A percentile compares a stretch with the other conserved stretches of the same genome.
Conservation (phyloP, 768 basidiomycete genomes). For the Basidioascus undulatus region DNA sequence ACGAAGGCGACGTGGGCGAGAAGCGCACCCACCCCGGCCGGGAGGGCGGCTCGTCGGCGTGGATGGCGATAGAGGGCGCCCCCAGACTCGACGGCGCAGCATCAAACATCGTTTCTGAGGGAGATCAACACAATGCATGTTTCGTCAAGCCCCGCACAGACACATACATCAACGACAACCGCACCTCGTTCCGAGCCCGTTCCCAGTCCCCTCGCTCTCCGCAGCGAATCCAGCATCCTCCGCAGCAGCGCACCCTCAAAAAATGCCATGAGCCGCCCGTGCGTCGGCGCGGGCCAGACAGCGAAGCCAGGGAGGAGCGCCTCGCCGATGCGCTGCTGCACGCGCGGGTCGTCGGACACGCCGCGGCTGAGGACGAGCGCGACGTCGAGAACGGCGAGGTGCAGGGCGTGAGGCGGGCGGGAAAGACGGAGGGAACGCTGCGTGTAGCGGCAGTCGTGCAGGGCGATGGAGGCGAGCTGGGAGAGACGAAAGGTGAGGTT, state of each 20-base stretch:
- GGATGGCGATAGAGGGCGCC: slow-evolving; percentile 27
- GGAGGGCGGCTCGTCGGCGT: slow-evolving; percentile 25
- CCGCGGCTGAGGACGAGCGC: slow-evolving; percentile 38
- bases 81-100: no score
- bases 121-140: slow-evolving; percentile 3
- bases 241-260: slow-evolving; percentile 40
- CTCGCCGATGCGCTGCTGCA: slow-evolving; percentile 36
- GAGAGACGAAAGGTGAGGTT: slow-evolving; percentile 21
- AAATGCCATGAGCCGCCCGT: slow-evolving; percentile 36
- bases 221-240: slow-evolving; percentile 22
- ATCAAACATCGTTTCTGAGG: slow-evolving; percentile 7
- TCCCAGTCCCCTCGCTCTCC: slow-evolving; percentile 7
- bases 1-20: slow-evolving; percentile 8
- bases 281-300: slow-evolving; percentile 40
- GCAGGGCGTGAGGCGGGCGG: slow-evolving; percentile 51
- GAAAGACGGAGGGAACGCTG: slow-evolving; percentile 33
- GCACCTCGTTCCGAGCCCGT: neutral
- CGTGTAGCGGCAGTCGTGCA: slow-evolving; percentile 48
- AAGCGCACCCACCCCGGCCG: slow-evolving; percentile 12
- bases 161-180: neutral
- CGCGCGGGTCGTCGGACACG: slow-evolving; percentile 28
- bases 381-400: slow-evolving; percentile 43
- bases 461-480: slow-evolving; percentile 36
- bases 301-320: slow-evolving; percentile 51
- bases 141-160: neutral